Conservation (phyloP, 164 flowering plant species). For the Magnolia officinalis region DNA sequence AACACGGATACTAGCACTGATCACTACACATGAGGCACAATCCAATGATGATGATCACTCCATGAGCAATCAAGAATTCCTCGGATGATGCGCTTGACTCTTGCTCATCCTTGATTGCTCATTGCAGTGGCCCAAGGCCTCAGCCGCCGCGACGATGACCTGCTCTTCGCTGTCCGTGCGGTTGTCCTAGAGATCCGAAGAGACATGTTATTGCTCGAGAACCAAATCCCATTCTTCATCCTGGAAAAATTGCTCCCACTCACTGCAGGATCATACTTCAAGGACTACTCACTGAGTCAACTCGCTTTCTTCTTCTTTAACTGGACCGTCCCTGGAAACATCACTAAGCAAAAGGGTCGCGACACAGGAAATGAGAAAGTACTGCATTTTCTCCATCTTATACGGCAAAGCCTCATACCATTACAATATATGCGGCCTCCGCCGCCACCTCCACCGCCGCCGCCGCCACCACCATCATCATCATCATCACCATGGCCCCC, state of each 20-base stretch:
- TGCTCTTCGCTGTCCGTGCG: conserved; percentile 55
- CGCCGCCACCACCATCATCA: background rate
- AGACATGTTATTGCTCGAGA: conserved; percentile 74
- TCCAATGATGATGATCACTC: no score
- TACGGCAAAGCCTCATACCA: background rate
- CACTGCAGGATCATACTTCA: background rate
- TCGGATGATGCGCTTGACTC: conserved; percentile 67
- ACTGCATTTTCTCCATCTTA: background rate
- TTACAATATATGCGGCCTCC: background rate
- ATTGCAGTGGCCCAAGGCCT: conserved; percentile 37
- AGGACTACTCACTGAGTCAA: background rate
- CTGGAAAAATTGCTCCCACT: conserved; percentile 41
- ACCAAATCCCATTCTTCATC: conserved; percentile 60
- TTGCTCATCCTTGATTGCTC: conserved; percentile 50
- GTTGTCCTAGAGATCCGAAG: conserved; percentile 57
- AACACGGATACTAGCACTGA: background rate
- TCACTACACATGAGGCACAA: no score
- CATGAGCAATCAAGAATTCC: conserved; percentile 49
- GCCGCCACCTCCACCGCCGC: background rate
- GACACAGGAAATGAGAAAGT: background rate
- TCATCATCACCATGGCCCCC: background rate
- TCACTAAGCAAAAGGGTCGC: background rate
- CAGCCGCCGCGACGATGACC: conserved; percentile 53
- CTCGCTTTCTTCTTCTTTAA: conserved; percentile 6
- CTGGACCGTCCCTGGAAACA: background rate